These are phyloP conservation scores for Helicocarpus griseus DNA, from an alignment of 2,329 filamentous ascomycete genomes.

Conservation along the genomic window DNA sequence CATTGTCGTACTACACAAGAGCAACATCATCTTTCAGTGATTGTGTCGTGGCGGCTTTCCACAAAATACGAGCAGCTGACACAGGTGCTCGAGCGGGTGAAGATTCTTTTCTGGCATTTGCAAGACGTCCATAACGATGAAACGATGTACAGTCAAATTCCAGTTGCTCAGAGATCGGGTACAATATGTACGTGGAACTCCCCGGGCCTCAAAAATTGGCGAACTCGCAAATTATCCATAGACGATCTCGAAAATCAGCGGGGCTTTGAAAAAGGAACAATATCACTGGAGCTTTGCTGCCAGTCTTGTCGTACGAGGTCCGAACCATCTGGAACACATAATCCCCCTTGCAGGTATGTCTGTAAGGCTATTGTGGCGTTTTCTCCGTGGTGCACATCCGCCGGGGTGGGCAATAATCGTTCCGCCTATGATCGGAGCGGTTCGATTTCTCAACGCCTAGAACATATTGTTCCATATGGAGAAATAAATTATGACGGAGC, in stretches of 20 bases:
- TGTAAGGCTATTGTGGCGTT: too few species aligned
- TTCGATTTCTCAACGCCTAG: neutral
- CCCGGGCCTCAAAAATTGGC: neutral
- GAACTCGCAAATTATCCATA: neutral
- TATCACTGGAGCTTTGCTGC: too few species aligned
- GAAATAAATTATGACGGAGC: neutral
- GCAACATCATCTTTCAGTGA: neutral
- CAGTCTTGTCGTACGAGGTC: too few species aligned
- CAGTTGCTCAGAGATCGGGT: neutral
- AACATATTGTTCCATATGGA: neutral
- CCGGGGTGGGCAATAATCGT: too few species aligned
- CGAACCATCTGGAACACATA: too few species aligned
- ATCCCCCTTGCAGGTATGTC: too few species aligned
- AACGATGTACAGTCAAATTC: too few species aligned
- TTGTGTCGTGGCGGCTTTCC: neutral
- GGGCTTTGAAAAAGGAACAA: neutral
- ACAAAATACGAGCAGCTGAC: neutral
- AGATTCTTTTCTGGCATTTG: neutral
- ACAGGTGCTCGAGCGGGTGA: neutral
- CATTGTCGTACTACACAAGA: neutral
- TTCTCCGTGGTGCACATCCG: too few species aligned
- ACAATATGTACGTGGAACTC: neutral
- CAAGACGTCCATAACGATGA: neutral
- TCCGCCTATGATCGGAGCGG: neutral
- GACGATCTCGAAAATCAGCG: neutral